Percentiles rank a stretch among this genome's conserved stretches.
phyloP scores from a whole-genome alignment of 805 yeast species.

The Candida nitratophila region DNA sequence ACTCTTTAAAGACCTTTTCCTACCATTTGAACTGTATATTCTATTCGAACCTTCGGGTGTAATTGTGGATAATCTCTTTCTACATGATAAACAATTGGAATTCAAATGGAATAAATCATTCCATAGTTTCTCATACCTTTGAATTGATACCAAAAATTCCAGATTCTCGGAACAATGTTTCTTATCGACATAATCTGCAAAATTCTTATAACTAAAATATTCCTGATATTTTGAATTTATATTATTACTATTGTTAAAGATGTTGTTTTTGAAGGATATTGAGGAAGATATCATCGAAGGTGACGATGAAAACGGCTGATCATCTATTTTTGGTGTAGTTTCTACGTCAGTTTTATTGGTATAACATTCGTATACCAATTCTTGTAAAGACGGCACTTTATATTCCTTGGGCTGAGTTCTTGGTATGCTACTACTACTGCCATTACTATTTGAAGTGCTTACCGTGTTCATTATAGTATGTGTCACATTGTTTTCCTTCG shows the following conservation, averaged over 20 bases:
- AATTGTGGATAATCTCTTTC: neutral
- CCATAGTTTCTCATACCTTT: constrained; percentile 14
- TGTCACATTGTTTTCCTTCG: too few species aligned
- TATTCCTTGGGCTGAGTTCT: neutral
- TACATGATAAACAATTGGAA: constrained; percentile 7
- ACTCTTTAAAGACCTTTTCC: neutral
- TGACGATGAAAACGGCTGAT: neutral
- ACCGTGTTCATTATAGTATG: neutral
- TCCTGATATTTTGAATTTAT: neutral
- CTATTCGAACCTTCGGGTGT: neutral
- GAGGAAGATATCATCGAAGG: neutral
- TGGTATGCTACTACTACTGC: neutral
- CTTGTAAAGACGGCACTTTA: constrained; percentile 9
- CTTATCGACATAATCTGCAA: constrained; percentile 6
- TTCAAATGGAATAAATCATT: constrained; percentile 3
- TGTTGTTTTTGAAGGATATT: neutral
- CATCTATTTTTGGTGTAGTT: neutral
- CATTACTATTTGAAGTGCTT: too few species aligned
- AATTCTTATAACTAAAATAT: constrained; percentile 6
- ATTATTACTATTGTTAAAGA: neutral
- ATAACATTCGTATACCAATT: constrained; percentile 8
- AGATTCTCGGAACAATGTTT: constrained; percentile 17
- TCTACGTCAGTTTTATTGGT: neutral
- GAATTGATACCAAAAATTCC: constrained; percentile 12
- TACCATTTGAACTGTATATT: neutral